Percentiles rank a stretch among this genome's conserved stretches.
Evolutionary conservation across 352 stramenopile genomes (phyloP).

Genomic region (Thraustochytrium sp.): DNA sequence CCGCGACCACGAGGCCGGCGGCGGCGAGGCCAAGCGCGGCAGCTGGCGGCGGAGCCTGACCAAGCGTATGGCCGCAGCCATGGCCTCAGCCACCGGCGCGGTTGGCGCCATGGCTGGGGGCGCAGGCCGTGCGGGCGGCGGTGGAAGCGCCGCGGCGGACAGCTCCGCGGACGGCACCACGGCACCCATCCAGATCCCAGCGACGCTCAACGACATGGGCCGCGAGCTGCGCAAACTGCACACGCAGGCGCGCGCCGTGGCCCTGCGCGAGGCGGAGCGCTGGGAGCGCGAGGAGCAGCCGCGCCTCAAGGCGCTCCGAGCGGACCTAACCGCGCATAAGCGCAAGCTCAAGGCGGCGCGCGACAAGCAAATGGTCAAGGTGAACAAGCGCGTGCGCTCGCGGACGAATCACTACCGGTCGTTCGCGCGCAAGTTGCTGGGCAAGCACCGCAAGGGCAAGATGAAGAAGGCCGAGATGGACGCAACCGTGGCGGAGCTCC

Average conservation of each 20-base stretch:
- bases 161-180: no score
- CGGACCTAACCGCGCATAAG: constrained; percentile 30
- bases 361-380: not conserved
- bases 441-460: not conserved
- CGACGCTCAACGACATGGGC: constrained; percentile 15
- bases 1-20: not conserved
- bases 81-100: not conserved
- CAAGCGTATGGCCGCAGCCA: not conserved
- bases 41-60: not conserved
- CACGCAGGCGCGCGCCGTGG: not conserved
- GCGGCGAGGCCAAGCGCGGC: not conserved
- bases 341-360: not conserved
- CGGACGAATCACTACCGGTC: not conserved
- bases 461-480: constrained; percentile 1
- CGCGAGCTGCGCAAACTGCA: constrained; percentile 35
- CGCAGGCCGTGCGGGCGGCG: not conserved
- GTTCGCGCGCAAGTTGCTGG: not conserved
- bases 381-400: not conserved
- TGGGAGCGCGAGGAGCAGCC: constrained; percentile 15
- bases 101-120: not conserved
- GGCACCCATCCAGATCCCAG: not conserved
- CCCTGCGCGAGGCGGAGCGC: constrained; percentile 3
- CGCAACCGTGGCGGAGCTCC: constrained; percentile 9
- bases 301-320: not conserved
- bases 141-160: not conserved